Evolutionary conservation across 345 rosid species (phyloP).

Genomic region (Lenwebbia sp.): DNA sequence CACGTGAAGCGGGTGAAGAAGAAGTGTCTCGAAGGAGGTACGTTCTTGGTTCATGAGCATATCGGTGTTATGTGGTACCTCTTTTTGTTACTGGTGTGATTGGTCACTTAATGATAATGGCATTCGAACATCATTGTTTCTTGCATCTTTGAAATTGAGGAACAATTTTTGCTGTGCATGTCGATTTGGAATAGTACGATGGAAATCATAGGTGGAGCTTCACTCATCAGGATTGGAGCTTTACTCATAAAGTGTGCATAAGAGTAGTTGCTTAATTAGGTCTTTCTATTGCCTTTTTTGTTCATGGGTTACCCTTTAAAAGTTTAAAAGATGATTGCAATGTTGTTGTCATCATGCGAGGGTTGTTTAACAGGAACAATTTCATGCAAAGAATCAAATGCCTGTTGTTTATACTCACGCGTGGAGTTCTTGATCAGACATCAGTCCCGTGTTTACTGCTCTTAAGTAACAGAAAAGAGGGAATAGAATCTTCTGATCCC

Average conservation of each 20-base stretch:
- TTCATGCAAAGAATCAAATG: background rate
- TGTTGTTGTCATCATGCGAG: too few species aligned
- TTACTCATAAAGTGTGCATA: too few species aligned
- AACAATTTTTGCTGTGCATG: too few species aligned
- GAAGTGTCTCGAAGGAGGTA: conserved; percentile 23
- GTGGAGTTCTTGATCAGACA: background rate
- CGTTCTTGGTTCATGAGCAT: background rate
- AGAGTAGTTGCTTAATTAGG: background rate
- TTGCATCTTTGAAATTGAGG: background rate
- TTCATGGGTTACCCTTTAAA: too few species aligned
- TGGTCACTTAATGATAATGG: background rate
- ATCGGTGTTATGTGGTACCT: background rate
- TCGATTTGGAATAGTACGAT: too few species aligned
- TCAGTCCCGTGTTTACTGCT: background rate
- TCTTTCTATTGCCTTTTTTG: background rate
- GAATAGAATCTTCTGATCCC: background rate
- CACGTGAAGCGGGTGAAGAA: background rate
- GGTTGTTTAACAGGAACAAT: background rate
- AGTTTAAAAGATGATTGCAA: too few species aligned
- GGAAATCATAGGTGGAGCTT: too few species aligned
- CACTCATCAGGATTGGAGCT: too few species aligned
- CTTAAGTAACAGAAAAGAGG: background rate
- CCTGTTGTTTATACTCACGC: background rate
- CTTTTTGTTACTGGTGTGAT: background rate
- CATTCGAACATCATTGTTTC: background rate